These are phyloP conservation scores for Nannochloris sp. DNA, from an alignment of 139 green algal species.

Conservation along the genomic window DNA sequence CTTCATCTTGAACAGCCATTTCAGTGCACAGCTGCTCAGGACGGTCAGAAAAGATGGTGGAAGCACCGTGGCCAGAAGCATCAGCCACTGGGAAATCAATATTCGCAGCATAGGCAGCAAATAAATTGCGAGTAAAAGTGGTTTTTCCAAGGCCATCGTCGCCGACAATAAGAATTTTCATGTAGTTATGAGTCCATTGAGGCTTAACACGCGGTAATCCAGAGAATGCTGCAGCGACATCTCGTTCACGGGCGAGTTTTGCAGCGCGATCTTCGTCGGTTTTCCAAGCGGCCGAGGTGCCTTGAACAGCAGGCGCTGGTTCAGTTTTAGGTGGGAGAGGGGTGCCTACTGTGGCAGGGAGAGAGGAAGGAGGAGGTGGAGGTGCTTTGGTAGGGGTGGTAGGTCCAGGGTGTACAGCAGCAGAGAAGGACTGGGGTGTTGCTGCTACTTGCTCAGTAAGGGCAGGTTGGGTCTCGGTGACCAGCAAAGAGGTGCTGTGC, in stretches of 20 bases:
- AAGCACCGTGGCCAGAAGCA: neutral
- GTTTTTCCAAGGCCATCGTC: conserved; percentile 41
- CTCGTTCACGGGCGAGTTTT: conserved; percentile 8
- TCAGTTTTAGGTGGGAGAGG: too few relatives aligned
- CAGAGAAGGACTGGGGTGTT: neutral
- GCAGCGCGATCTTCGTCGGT: neutral
- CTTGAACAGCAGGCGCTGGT: too few relatives aligned
- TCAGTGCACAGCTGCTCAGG: conserved; percentile 24
- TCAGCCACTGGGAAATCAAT: conserved; percentile 33
- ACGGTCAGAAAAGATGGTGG: conserved; percentile 9
- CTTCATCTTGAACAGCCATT: conserved; percentile 21
- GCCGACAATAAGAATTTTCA: conserved; percentile 52
- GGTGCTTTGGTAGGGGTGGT: neutral
- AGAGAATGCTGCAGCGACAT: conserved; percentile 25
- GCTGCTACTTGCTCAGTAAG: too few relatives aligned
- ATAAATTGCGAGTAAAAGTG: conserved; percentile 50
- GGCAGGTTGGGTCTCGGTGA: too few relatives aligned
- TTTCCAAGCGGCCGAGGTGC: neutral
- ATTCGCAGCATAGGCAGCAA: conserved; percentile 37
- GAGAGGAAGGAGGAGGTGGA: neutral
- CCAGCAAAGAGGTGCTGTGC: too few relatives aligned
- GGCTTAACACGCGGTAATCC: conserved; percentile 30
- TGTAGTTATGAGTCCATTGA: conserved; percentile 37
- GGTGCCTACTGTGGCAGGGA: neutral
- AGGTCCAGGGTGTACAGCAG: neutral